phyloP scores from a whole-genome alignment of 768 basidiomycete genomes.

The Leccinum boreale region DNA sequence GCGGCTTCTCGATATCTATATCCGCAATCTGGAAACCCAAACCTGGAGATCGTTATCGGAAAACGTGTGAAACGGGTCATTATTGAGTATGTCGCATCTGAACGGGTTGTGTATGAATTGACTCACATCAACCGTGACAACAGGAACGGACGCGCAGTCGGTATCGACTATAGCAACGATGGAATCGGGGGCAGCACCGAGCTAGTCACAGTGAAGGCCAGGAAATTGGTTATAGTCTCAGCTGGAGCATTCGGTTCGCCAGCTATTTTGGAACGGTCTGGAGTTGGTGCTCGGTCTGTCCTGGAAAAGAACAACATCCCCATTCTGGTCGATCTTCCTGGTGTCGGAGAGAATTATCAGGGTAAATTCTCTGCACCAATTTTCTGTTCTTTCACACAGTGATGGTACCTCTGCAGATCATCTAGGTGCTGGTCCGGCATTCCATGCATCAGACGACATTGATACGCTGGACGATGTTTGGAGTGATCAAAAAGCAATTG shows the following conservation, averaged over 20 bases:
- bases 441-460: conserved; percentile 40
- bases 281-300: conserved; percentile 55
- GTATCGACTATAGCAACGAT: conserved; percentile 34
- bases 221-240: conserved; percentile 43
- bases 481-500: conserved; percentile 32
- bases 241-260: conserved; percentile 56
- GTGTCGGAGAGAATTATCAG: conserved; percentile 26
- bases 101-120: background rate
- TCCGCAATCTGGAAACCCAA: conserved; percentile 24
- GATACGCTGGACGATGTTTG: conserved; percentile 48
- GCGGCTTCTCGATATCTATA: conserved; percentile 36
- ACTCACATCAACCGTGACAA: background rate
- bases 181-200: conserved; percentile 6
- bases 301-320: conserved; percentile 46
- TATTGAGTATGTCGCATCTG: background rate
- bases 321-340: conserved; percentile 18
- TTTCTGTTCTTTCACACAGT: background rate
- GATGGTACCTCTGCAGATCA: conserved; percentile 26
- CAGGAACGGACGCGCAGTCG: conserved; percentile 34
- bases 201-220: conserved; percentile 24
- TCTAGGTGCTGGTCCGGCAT: conserved; percentile 26
- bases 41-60: conserved; percentile 30
- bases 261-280: conserved; percentile 56
- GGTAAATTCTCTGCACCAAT: conserved; percentile 32
- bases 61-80: conserved; percentile 2